Conservation (phyloP, 2,329 filamentous ascomycete genomes). For the Penicillium sumatraense region DNA sequence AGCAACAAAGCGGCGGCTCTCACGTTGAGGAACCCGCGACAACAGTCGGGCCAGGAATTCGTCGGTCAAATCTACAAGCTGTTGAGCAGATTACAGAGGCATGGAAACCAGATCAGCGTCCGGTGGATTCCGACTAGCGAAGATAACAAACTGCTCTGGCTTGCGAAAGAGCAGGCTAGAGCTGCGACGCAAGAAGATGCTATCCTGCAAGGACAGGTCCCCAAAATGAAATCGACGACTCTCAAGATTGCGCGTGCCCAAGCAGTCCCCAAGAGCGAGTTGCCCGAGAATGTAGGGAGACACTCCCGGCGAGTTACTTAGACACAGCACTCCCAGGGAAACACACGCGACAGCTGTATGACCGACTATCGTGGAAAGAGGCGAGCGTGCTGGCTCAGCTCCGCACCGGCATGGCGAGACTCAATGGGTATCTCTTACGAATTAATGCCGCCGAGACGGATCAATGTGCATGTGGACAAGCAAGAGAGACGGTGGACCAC, state of each 20-base stretch:
- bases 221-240: conserved; percentile 30
- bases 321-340: background rate
- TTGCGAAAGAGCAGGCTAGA: conserved; percentile 28
- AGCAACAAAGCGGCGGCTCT: conserved; percentile 26
- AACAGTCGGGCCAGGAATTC: conserved; percentile 27
- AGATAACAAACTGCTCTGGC: conserved; percentile 18
- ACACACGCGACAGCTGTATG: no score
- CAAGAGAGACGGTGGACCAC: no score
- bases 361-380: background rate
- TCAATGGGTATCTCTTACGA: no score
- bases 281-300: conserved; percentile 29
- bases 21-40: conserved; percentile 23
- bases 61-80: conserved; percentile 21
- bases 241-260: conserved; percentile 30
- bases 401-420: no score
- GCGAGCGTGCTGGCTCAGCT: no score
- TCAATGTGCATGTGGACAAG: no score
- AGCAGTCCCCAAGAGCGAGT: conserved; percentile 16
- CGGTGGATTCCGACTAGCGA: conserved; percentile 20
- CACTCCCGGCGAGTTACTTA: conserved; percentile 12
- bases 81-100: conserved; percentile 12
- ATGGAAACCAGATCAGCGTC: conserved; percentile 25
- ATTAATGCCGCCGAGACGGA: no score
- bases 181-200: conserved; percentile 22
- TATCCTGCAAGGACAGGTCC: conserved; percentile 12